phyloP scores from a whole-genome alignment of 805 yeast species.

The Candida alai region DNA sequence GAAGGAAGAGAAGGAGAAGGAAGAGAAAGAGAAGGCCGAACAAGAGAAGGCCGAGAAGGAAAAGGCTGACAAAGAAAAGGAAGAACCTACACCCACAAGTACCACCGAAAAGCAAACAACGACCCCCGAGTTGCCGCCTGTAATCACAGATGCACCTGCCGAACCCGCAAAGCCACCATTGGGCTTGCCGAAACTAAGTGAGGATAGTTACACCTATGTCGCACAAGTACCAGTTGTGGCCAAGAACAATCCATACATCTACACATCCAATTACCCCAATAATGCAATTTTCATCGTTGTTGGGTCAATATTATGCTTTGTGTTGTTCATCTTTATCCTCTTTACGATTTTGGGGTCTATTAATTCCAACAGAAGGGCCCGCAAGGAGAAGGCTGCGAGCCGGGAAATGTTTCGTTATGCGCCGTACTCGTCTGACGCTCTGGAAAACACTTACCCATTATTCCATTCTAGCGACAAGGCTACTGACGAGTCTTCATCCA shows the following conservation, averaged over 20 bases:
- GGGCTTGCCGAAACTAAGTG: too few relatives aligned
- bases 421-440: too few relatives aligned
- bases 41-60: neutral
- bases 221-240: slow-evolving; percentile 12
- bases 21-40: neutral
- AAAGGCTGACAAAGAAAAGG: slow-evolving; percentile 1
- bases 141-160: too few relatives aligned
- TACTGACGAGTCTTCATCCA: slow-evolving; percentile 3
- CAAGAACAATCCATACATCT: slow-evolving; percentile 29
- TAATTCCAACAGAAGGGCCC: slow-evolving; percentile 23
- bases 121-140: too few relatives aligned
- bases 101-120: too few relatives aligned
- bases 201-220: neutral
- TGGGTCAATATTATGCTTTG: slow-evolving; percentile 29
- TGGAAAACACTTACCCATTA: too few relatives aligned
- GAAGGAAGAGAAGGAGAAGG: neutral
- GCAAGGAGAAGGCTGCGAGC: slow-evolving; percentile 31
- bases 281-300: slow-evolving; percentile 43
- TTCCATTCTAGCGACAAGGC: too few relatives aligned
- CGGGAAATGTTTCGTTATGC: too few relatives aligned
- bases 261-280: slow-evolving; percentile 19
- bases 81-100: too few relatives aligned
- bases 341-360: slow-evolving; percentile 21
- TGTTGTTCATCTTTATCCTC: slow-evolving; percentile 15
- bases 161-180: too few relatives aligned